Conservation (phyloP, 2,329 filamentous ascomycete species). For the Davidsoniella australis region DNA sequence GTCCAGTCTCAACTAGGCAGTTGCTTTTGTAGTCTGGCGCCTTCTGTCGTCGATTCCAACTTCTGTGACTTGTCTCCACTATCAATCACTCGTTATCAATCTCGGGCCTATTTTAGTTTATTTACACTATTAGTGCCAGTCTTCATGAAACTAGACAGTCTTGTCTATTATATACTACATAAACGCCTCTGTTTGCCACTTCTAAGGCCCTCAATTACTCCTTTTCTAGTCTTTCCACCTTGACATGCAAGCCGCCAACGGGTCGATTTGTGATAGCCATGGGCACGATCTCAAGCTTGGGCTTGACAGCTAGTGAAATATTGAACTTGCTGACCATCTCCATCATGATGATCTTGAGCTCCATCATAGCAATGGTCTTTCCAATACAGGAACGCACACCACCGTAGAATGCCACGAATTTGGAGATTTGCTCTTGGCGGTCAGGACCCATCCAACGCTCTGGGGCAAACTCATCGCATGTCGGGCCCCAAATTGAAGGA, state of each 20-base stretch:
- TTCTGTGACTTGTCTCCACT: too few relatives aligned
- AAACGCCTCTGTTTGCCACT: not conserved
- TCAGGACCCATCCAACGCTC: slow-evolving; percentile 21
- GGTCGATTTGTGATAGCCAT: slow-evolving; percentile 12
- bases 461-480: slow-evolving; percentile 21
- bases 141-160: too few relatives aligned
- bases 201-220: not conserved
- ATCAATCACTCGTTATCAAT: too few relatives aligned
- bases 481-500: slow-evolving; percentile 22
- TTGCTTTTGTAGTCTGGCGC: not conserved
- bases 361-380: slow-evolving; percentile 20
- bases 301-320: slow-evolving; percentile 15
- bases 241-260: not conserved
- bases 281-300: slow-evolving; percentile 15
- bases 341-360: slow-evolving; percentile 23
- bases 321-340: slow-evolving; percentile 20
- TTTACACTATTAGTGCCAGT: too few relatives aligned
- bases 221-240: slow-evolving; percentile 1
- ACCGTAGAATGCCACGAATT: slow-evolving; percentile 22
- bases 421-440: slow-evolving; percentile 17
- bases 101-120: too few relatives aligned
- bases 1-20: too few relatives aligned
- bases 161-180: not conserved
- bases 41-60: not conserved
- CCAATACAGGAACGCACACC: slow-evolving; percentile 25